phyloP scores from a whole-genome alignment of 495 filamentous ascomycete species.

The Letharia lupina region DNA sequence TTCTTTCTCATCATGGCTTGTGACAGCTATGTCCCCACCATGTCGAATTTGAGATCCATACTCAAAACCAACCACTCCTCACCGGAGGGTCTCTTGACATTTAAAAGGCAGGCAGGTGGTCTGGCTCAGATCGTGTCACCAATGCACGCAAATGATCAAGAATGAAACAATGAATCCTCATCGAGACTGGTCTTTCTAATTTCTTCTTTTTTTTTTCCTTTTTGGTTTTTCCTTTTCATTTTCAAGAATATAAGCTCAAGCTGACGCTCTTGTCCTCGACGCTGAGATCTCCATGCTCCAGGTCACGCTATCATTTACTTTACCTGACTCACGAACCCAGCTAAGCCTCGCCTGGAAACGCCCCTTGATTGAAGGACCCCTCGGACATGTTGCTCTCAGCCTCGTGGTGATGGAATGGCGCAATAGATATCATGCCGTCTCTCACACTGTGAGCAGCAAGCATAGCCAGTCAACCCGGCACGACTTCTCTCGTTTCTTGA shows the following conservation, averaged over 20 bases:
- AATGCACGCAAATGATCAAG: neutral
- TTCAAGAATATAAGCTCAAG: too few species aligned
- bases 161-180: neutral
- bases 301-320: neutral
- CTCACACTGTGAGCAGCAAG: neutral
- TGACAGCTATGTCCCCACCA: neutral
- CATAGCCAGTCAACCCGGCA: conserved; percentile 12
- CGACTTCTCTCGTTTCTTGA: conserved; percentile 2
- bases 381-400: too few species aligned
- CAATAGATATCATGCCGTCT: conserved; percentile 17
- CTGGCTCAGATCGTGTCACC: neutral
- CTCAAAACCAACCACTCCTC: neutral
- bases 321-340: neutral
- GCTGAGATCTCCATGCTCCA: neutral
- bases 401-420: neutral
- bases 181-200: neutral
- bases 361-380: too few species aligned
- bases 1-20: neutral
- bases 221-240: too few species aligned
- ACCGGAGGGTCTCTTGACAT: neutral
- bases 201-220: too few species aligned
- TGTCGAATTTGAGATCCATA: neutral
- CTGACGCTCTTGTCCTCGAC: too few species aligned
- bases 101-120: neutral
- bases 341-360: too few species aligned